Conservation (phyloP, 192 early-diverging fungal species). For the Umbelopsis sp. region DNA sequence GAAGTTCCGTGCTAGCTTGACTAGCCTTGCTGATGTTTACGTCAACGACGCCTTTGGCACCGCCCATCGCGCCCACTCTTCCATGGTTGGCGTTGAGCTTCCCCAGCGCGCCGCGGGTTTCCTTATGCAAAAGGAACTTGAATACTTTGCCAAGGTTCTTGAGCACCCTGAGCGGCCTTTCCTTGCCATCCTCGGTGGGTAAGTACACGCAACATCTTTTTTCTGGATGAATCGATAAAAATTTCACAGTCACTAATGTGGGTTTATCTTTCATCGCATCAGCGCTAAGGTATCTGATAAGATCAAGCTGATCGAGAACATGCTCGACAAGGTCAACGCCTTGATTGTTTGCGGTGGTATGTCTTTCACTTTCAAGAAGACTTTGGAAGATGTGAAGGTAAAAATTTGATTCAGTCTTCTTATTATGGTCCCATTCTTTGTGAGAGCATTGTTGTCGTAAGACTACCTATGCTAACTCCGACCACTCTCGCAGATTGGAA, state of each 20-base stretch:
- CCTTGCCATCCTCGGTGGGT: constrained; percentile 94
- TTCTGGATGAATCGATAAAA: constrained; percentile 15
- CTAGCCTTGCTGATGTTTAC: constrained; percentile 93
- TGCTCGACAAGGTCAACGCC: constrained; percentile 91
- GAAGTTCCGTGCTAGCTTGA: constrained; percentile 89
- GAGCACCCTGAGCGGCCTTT: constrained; percentile 93
- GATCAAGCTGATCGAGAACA: constrained; percentile 97
- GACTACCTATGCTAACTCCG: constrained; percentile 16
- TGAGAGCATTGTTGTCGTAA: neutral
- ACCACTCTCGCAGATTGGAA: constrained; percentile 69
- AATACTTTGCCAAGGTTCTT: constrained; percentile 97
- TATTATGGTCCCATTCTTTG: neutral
- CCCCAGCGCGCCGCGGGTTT: constrained; percentile 91
- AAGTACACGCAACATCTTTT: constrained; percentile 18
- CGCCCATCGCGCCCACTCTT: constrained; percentile 97
- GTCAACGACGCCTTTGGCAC: constrained; percentile 99
- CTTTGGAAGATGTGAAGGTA: constrained; percentile 76
- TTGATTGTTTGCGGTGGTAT: constrained; percentile 92
- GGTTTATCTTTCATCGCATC: constrained; percentile 5
- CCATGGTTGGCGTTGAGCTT: constrained; percentile 95
- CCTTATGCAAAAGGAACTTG: constrained; percentile 98
- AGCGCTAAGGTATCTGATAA: constrained; percentile 98
- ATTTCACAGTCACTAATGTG: constrained; percentile 7
- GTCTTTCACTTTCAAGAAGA: constrained; percentile 99
- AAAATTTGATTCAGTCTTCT: neutral